phyloP scores from a whole-genome alignment of 2,329 filamentous ascomycete species.

The Dendryphion nanum region DNA sequence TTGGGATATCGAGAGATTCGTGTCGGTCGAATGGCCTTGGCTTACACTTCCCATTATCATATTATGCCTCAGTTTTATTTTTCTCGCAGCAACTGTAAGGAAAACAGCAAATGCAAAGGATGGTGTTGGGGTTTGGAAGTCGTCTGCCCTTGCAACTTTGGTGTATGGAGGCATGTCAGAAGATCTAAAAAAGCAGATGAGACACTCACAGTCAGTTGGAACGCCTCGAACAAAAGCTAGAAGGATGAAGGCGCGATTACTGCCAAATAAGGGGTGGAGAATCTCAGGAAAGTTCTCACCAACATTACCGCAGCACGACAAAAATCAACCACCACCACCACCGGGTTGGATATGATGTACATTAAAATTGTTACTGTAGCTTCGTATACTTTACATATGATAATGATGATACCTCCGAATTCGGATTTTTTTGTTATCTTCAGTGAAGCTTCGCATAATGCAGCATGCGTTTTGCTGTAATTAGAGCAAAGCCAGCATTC shows the following conservation, averaged over 20 bases:
- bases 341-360: too few relatives aligned
- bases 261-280: background rate
- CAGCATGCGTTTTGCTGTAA: too few relatives aligned
- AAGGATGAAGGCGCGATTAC: background rate
- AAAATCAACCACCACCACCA: too few relatives aligned
- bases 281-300: background rate
- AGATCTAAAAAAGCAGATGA: slow-evolving; percentile 8
- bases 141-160: slow-evolving; percentile 25
- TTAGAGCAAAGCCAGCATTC: too few relatives aligned
- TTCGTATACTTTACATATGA: too few relatives aligned
- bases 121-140: slow-evolving; percentile 26
- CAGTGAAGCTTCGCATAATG: too few relatives aligned
- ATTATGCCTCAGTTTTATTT: slow-evolving; percentile 16
- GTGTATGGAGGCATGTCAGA: slow-evolving; percentile 13
- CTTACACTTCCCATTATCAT: slow-evolving; percentile 23
- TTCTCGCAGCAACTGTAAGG: slow-evolving; percentile 22
- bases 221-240: slow-evolving; percentile 14
- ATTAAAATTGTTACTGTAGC: too few relatives aligned
- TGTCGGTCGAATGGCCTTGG: slow-evolving; percentile 24
- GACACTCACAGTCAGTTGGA: slow-evolving; percentile 2
- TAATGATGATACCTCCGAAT: too few relatives aligned
- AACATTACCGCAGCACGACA: too few relatives aligned
- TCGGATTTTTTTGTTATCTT: too few relatives aligned
- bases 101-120: slow-evolving; percentile 15
- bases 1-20: slow-evolving; percentile 9